These are phyloP conservation scores for Talaromyces nanjingensis DNA, from an alignment of 495 filamentous ascomycete species.

Conservation along the genomic window DNA sequence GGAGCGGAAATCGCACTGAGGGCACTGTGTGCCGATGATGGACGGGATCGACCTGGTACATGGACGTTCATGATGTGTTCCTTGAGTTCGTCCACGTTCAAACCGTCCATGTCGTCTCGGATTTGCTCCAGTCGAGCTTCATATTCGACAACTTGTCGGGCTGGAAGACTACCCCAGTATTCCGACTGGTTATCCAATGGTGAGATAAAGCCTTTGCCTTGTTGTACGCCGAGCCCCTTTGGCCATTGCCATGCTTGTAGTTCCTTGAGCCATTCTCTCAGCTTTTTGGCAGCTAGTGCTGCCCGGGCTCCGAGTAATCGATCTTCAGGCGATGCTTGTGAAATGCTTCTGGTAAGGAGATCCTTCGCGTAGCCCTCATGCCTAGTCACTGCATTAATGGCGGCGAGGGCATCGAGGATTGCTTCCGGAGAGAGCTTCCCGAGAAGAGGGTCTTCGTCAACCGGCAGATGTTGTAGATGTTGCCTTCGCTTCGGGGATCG, in stretches of 20 bases:
- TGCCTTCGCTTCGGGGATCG: slow-evolving; percentile 21
- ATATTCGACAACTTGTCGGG: slow-evolving; percentile 53
- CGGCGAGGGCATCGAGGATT: slow-evolving; percentile 46
- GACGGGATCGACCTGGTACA: slow-evolving; percentile 49
- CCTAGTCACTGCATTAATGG: slow-evolving; percentile 49
- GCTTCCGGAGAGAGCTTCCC: slow-evolving; percentile 48
- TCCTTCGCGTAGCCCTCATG: slow-evolving; percentile 38
- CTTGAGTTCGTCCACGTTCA: slow-evolving; percentile 89
- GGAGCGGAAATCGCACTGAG: slow-evolving; percentile 45
- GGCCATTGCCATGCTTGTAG: slow-evolving; percentile 73
- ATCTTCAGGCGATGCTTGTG: slow-evolving; percentile 57
- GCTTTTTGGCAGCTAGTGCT: slow-evolving; percentile 64
- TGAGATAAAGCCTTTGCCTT: slow-evolving; percentile 50
- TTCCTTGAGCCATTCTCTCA: slow-evolving; percentile 73
- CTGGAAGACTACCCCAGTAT: slow-evolving; percentile 66
- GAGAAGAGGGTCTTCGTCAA: slow-evolving; percentile 42
- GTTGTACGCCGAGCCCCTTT: slow-evolving; percentile 23
- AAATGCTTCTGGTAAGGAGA: slow-evolving; percentile 57
- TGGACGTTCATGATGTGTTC: slow-evolving; percentile 77
- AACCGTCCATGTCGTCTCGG: slow-evolving; percentile 62
- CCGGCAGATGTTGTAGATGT: slow-evolving; percentile 11
- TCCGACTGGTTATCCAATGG: slow-evolving; percentile 28
- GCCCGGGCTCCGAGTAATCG: slow-evolving; percentile 67
- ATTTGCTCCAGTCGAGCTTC: slow-evolving; percentile 75
- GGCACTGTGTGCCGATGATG: slow-evolving; percentile 46